These are phyloP conservation scores for Metrosideros polymorpha DNA, from an alignment of 441 rosid species.

Conservation along the genomic window DNA sequence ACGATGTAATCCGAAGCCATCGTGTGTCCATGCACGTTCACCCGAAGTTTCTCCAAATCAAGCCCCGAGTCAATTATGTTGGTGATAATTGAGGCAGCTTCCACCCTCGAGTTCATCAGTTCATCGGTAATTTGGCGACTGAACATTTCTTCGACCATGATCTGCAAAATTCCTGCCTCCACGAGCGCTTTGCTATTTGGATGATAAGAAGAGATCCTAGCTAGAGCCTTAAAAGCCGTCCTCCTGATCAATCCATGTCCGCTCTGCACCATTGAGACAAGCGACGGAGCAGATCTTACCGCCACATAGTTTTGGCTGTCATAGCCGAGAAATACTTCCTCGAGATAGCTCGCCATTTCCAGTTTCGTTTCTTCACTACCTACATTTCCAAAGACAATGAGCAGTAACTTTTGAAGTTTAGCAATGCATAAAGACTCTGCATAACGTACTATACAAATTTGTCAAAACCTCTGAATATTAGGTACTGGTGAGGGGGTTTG, in stretches of 20 bases:
- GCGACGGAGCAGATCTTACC: slow-evolving; percentile 58
- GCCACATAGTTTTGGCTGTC: slow-evolving; percentile 56
- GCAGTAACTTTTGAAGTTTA: neutral
- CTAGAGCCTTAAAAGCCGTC: slow-evolving; percentile 62
- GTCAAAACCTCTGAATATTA: neutral
- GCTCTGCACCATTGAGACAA: slow-evolving; percentile 51
- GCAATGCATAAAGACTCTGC: neutral
- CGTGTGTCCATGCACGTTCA: slow-evolving; percentile 56
- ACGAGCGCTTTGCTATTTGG: slow-evolving; percentile 47
- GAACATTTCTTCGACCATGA: slow-evolving; percentile 71
- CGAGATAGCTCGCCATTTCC: slow-evolving; percentile 65
- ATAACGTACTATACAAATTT: neutral
- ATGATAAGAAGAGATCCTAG: slow-evolving; percentile 55
- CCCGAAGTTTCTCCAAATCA: slow-evolving; percentile 46
- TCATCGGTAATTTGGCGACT: slow-evolving; percentile 40
- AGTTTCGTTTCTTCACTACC: slow-evolving; percentile 59
- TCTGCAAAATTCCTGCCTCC: slow-evolving; percentile 46
- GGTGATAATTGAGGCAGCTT: slow-evolving; percentile 73
- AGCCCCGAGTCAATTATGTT: slow-evolving; percentile 65
- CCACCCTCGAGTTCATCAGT: slow-evolving; percentile 52
- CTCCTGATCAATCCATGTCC: slow-evolving; percentile 40
- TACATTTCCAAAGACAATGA: slow-evolving; percentile 7
- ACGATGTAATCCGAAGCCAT: slow-evolving; percentile 59
- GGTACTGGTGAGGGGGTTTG: neutral
- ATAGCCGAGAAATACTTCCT: slow-evolving; percentile 53